These are phyloP conservation scores for Jamesozyma hellenica DNA, from an alignment of 805 yeast species.

Conservation along the genomic window DNA sequence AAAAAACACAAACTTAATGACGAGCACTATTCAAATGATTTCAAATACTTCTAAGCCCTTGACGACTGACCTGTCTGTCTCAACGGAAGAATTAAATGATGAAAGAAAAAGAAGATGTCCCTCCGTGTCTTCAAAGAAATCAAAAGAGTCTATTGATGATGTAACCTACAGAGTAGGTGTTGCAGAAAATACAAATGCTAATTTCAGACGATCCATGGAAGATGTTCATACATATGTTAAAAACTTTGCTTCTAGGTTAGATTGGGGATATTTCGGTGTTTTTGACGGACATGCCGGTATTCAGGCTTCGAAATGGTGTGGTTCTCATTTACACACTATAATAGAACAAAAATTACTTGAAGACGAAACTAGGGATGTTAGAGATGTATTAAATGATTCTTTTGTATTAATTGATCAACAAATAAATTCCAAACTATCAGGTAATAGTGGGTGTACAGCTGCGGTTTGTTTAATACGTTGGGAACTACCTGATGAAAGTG, in stretches of 20 bases:
- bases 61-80: neutral
- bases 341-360: constrained; percentile 48
- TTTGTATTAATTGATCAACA: constrained; percentile 68
- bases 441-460: constrained; percentile 88
- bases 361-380: constrained; percentile 42
- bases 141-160: constrained; percentile 24
- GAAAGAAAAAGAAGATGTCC: neutral
- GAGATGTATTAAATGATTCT: constrained; percentile 56
- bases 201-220: constrained; percentile 84
- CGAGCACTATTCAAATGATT: neutral
- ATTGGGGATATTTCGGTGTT: constrained; percentile 91
- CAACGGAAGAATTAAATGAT: neutral
- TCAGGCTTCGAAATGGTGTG: constrained; percentile 90
- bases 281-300: constrained; percentile 98
- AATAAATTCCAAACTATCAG: constrained; percentile 49
- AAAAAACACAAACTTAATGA: neutral
- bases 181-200: constrained; percentile 75
- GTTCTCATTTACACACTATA: constrained; percentile 66
- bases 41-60: neutral
- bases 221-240: constrained; percentile 91
- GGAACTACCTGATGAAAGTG: constrained; percentile 44
- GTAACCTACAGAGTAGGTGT: constrained; percentile 80
- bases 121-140: neutral
- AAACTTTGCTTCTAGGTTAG: constrained; percentile 81
- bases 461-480: constrained; percentile 86